Evolutionary conservation across 225 moss, liverwort and hornwort genomes (phyloP).

Genomic region (Marchantia polymorpha): DNA sequence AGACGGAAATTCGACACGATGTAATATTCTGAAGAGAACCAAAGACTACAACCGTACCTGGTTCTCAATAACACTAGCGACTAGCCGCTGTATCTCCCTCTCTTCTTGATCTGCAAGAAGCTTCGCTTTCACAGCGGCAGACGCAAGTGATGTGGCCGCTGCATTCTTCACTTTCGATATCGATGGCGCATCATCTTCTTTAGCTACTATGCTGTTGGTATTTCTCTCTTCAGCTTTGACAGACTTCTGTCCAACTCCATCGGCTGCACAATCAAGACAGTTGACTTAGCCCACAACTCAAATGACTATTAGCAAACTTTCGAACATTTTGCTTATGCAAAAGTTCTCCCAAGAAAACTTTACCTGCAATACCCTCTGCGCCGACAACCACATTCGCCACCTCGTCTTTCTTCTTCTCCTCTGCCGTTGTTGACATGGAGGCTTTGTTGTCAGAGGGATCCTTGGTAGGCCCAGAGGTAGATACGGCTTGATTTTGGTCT

Average conservation of each 20-base stretch:
- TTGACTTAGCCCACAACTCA: not conserved
- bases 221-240: constrained; percentile 18
- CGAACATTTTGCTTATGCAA: no score
- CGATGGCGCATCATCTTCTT: constrained; percentile 50
- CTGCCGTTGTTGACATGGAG: constrained; percentile 9
- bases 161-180: constrained; percentile 71
- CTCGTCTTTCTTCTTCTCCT: constrained; percentile 11
- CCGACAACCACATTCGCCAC: constrained; percentile 5
- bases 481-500: constrained; percentile 12
- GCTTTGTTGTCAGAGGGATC: constrained; percentile 26
- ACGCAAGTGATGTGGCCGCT: constrained; percentile 79
- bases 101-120: constrained; percentile 97
- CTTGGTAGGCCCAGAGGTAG: constrained; percentile 1
- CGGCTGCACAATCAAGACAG: constrained; percentile 40
- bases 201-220: not conserved
- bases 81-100: constrained; percentile 87
- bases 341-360: not conserved
- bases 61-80: constrained; percentile 70
- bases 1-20: no score
- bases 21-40: not conserved
- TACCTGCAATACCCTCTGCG: constrained; percentile 30
- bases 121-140: constrained; percentile 94
- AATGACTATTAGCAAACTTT: not conserved
- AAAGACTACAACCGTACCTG: constrained; percentile 54
- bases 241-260: constrained; percentile 39